Base-by-base conservation (phyloP, 2,329 filamentous ascomycete species). In the Aspergillus terreus region DNA sequence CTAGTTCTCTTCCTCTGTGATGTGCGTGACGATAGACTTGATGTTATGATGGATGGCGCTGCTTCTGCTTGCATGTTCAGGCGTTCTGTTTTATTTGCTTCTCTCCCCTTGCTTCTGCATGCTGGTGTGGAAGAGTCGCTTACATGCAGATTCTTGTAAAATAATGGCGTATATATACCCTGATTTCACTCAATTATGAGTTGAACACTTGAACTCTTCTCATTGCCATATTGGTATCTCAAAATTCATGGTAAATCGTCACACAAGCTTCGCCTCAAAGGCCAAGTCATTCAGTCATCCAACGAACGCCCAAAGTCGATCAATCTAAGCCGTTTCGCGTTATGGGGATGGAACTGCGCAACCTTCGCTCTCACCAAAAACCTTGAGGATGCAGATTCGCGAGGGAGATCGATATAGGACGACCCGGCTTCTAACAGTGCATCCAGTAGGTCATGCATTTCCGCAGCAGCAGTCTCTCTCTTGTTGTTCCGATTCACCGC, bases 351-450 rank as follows among this genome's bases (percentile, higher is more conserved):
- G 46, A 80, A 80, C 53, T 81, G 78, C 12, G 79, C 79, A 50
- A 82, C 74, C 61, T 79, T 82, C 10, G 78, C 77, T 58, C 77
- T 71, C 14, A 82, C 75, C 32, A 82, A 62, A 55, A 82, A 82
- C 41, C 79, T 70, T 6, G 77, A 76, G 14, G 76, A 75, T 12
- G 79, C 79, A 35, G 77, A 79, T 50, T 82, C 79, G 32, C 71
- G 68, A 25, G 72, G 62, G 15, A 82, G 60, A 23, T 74, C 67
- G 43, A 78, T 71, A 57, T 82, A 82, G 3, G 72, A 72, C 19
- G 71, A 71, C 12, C 72, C 68, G 3, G 72, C 73, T 33, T 74
- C 72, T 49, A 81, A 62, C 15, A 82, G 62, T 41, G 72, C 64
- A 48, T 75, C 66, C n/a, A 80, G 66, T 23, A 82, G 63, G 44